Base-by-base conservation (phyloP, 176 grass and related monocot genomes). In the Carex parvula region DNA sequence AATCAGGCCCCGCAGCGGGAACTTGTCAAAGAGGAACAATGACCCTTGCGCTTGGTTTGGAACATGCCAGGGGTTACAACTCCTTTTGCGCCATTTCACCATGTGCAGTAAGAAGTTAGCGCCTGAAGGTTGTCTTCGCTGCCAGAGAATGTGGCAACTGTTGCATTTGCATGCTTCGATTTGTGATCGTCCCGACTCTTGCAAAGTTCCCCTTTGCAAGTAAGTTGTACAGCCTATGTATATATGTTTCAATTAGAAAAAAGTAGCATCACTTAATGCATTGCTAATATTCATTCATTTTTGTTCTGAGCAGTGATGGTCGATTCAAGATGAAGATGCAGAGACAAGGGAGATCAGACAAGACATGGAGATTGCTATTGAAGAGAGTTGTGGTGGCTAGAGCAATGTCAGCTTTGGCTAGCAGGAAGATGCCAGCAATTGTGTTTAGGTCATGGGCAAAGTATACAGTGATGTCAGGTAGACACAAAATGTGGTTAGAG, bases 161-260 rank as follows among this genome's bases (percentile, higher is more conserved):
- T 81, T 98, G 83, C 89, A 86, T 30, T 87, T 98, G 21, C 91
- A 98, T 73, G 87, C 89, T 67, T 93, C 89, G 55, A 62, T 92
- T 59, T 98, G 96, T 56, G 70, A 95, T 71, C 71, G 78, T 26
- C 6, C 82, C 3, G 63, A 82, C 52, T 52, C 93, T 0, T 93
- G 96, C 88, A 87, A 80, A 24, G 86, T 95, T 50, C 96, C 91
- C 2, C 70, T 95, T 1, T 95, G 96, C 92, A 92, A 84, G 94
- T 97, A 87, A 87, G 89, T 57, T 81, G 8, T 24, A 59, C 30
- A 39, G 9, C 33, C 26, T 30, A 30, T 77, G 5, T 18, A 52
- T n/a, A n/a, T n/a, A n/a, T 26, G 70, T 26, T 26, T 75, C 70
- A 24, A 53, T 75, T 14, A 21, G 16, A 46, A 62, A 29, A 70